Percentiles rank a stretch among this genome's conserved stretches.
Evolutionary conservation across 305 asterid genomes (phyloP).

Genomic region (Fraxinus floribunda): DNA sequence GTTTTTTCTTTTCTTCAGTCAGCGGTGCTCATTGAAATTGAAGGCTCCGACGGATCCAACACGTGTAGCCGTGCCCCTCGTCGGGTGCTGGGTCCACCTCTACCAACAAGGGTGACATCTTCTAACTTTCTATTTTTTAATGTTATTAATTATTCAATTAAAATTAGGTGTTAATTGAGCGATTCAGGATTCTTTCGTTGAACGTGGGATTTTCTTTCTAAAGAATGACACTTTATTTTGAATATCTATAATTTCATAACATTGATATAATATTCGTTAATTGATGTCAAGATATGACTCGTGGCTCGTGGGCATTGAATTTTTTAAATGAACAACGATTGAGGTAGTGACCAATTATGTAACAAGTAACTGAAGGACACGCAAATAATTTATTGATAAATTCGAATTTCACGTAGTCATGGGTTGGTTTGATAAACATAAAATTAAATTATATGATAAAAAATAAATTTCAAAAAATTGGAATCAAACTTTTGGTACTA

Average conservation of each 20-base stretch:
- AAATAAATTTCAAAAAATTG: neutral
- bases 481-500: neutral
- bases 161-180: too few species aligned
- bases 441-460: neutral
- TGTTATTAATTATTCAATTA: neutral
- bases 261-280: neutral
- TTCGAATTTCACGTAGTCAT: too few species aligned
- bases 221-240: neutral
- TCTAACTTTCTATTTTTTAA: neutral
- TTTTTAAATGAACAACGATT: too few species aligned
- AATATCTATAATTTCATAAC: too few species aligned
- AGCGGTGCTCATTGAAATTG: too few species aligned
- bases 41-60: too few species aligned
- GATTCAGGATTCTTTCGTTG: neutral
- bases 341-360: neutral
- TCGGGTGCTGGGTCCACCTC: too few species aligned
- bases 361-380: neutral
- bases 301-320: neutral
- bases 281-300: neutral
- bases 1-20: too few species aligned
- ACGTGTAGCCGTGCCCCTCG: too few species aligned
- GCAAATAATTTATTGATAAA: neutral
- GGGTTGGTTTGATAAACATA: neutral
- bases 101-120: neutral
- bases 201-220: neutral